Conservation (phyloP, 345 rosid genomes). For the Cardamine occulta region DNA sequence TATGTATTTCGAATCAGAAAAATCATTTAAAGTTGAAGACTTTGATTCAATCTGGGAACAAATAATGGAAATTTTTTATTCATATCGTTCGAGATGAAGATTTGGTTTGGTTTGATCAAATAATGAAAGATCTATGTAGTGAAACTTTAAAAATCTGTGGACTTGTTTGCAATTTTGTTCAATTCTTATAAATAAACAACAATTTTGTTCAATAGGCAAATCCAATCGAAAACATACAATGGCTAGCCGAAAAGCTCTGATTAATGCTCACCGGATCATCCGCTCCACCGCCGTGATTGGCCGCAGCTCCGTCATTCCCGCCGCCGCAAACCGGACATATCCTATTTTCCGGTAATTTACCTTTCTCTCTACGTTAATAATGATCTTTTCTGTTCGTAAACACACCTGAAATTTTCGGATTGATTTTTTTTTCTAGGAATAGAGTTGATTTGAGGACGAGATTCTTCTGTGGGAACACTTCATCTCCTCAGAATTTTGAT, state of each 20-base stretch:
- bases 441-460: slow-evolving; percentile 48
- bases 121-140: no score
- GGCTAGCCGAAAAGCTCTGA: slow-evolving; percentile 55
- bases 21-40: neutral
- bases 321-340: neutral
- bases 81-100: slow-evolving; percentile 9
- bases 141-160: neutral
- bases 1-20: neutral
- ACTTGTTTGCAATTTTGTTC: neutral
- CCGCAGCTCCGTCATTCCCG: slow-evolving; percentile 31
- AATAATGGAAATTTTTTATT: neutral
- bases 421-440: slow-evolving; percentile 45
- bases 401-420: neutral
- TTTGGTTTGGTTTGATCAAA: neutral
- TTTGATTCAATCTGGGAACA: slow-evolving; percentile 19
- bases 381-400: neutral
- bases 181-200: neutral
- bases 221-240: slow-evolving; percentile 22
- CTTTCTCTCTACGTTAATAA: neutral
- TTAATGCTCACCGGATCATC: slow-evolving; percentile 52
- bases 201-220: neutral
- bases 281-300: slow-evolving; percentile 36
- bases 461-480: slow-evolving; percentile 49
- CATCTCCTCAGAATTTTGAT: slow-evolving; percentile 42
- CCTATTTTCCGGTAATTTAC: slow-evolving; percentile 38